Conservation (phyloP, 2,329 filamentous ascomycete genomes). For the Claviceps maximensis region DNA sequence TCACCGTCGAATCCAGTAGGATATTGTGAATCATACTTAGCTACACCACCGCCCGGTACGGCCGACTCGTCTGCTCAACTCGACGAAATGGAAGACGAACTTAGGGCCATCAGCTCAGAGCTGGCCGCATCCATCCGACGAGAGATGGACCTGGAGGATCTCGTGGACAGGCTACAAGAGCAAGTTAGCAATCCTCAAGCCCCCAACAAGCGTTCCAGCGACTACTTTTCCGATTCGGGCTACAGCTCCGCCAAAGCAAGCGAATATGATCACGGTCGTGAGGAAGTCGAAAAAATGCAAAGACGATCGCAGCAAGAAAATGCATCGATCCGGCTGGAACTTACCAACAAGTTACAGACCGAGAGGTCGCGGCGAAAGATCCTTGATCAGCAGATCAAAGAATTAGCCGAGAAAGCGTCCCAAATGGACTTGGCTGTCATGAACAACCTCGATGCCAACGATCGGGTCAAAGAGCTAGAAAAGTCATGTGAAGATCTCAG, state of each 20-base stretch:
- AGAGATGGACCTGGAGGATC: conserved; percentile 92
- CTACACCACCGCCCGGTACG: conserved; percentile 30
- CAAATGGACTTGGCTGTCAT: conserved; percentile 42
- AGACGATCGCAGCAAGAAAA: conserved; percentile 82
- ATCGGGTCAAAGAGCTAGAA: conserved; percentile 66
- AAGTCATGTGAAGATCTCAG: conserved; percentile 67
- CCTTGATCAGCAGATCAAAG: conserved; percentile 73
- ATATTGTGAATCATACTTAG: conserved; percentile 39
- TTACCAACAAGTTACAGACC: conserved; percentile 76
- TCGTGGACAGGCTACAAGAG: conserved; percentile 77
- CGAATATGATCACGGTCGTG: conserved; percentile 47
- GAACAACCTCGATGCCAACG: conserved; percentile 41
- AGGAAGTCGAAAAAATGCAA: conserved; percentile 72
- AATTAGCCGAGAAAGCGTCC: conserved; percentile 66
- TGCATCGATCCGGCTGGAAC: conserved; percentile 70
- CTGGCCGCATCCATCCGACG: conserved; percentile 83
- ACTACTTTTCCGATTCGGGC: conserved; percentile 96
- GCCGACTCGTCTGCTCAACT: conserved; percentile 40
- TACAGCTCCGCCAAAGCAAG: conserved; percentile 71
- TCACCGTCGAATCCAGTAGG: conserved; percentile 29
- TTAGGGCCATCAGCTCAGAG: conserved; percentile 86
- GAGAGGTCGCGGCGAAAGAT: conserved; percentile 64
- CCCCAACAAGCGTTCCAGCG: conserved; percentile 67
- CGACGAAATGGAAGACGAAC: conserved; percentile 84
- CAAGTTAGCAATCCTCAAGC: conserved; percentile 49